Conservation (phyloP, 441 rosid species). For the Pelargonium australe region DNA sequence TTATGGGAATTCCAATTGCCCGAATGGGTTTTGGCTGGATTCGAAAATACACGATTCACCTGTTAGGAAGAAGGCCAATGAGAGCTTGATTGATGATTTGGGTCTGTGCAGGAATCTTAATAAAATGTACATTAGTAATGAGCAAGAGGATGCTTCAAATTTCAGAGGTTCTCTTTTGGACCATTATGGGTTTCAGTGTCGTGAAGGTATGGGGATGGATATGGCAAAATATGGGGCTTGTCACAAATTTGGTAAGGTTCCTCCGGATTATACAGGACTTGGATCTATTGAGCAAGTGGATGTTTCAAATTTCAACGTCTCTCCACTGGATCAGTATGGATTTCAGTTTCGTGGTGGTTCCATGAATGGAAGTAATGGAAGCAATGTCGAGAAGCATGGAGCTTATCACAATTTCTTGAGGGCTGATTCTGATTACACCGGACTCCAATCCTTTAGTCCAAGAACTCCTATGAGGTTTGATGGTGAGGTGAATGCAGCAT, state of each 20-base stretch:
- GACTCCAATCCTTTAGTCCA: slow-evolving; percentile 18
- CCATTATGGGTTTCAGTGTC: slow-evolving; percentile 10
- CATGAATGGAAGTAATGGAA: not conserved
- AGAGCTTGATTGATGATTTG: slow-evolving; percentile 24
- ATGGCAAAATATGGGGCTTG: slow-evolving; percentile 10
- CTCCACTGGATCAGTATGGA: not conserved
- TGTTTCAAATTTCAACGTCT: not conserved
- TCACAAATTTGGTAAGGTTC: slow-evolving; percentile 6
- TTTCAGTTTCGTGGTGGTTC: not conserved
- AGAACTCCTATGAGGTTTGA: slow-evolving; percentile 16
- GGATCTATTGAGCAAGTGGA: not conserved
- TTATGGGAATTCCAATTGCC: slow-evolving; percentile 12
- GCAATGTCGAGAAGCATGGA: not conserved
- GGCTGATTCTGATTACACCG: slow-evolving; percentile 19
- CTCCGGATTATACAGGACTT: not conserved
- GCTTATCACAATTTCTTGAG: not conserved
- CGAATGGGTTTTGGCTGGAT: slow-evolving; percentile 15
- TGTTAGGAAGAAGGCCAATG: slow-evolving; percentile 12
- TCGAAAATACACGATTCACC: slow-evolving; percentile 14
- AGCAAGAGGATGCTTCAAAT: slow-evolving; percentile 17
- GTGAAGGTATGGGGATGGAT: slow-evolving; percentile 9
- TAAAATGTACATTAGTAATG: slow-evolving; percentile 24
- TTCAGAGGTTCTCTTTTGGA: slow-evolving; percentile 12
- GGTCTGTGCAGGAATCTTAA: slow-evolving; percentile 24
- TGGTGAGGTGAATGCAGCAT: slow-evolving; percentile 14